Evolutionary conservation across 257 asterid genomes (phyloP).

Genomic region (Verbena officinalis): DNA sequence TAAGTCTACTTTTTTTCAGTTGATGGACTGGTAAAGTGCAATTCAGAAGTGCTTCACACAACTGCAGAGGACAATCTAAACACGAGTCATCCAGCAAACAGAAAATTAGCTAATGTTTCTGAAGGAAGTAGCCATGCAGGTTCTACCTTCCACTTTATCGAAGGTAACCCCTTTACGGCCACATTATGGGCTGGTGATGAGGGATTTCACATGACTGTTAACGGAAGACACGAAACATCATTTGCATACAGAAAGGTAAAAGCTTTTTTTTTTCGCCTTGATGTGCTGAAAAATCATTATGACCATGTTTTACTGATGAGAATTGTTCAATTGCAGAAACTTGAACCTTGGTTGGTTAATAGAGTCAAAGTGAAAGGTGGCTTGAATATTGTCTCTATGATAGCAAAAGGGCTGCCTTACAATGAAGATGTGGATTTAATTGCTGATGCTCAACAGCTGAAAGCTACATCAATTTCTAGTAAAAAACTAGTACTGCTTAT

Average conservation of each 20-base stretch:
- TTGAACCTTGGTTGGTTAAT: constrained; percentile 91
- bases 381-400: constrained; percentile 56
- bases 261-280: background rate
- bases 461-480: constrained; percentile 56
- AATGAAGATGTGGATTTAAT: constrained; percentile 61
- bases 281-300: background rate
- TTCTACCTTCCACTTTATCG: constrained; percentile 65
- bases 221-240: constrained; percentile 96
- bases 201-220: constrained; percentile 94
- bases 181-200: constrained; percentile 88
- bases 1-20: constrained; percentile 47
- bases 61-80: constrained; percentile 40
- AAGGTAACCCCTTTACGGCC: constrained; percentile 88
- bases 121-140: constrained; percentile 50
- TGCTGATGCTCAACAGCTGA: constrained; percentile 61
- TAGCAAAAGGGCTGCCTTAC: constrained; percentile 90
- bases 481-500: constrained; percentile 60
- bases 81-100: constrained; percentile 41
- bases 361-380: constrained; percentile 73
- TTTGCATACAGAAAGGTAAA: constrained; percentile 76
- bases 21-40: constrained; percentile 88
- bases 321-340: constrained; percentile 59
- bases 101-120: constrained; percentile 50
- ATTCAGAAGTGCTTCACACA: constrained; percentile 46
- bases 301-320: constrained; percentile 19